Evolutionary conservation across 805 yeast species (phyloP), one percentile per base, ranked within the genome.

Genomic region (Candida krabiensis): DNA sequence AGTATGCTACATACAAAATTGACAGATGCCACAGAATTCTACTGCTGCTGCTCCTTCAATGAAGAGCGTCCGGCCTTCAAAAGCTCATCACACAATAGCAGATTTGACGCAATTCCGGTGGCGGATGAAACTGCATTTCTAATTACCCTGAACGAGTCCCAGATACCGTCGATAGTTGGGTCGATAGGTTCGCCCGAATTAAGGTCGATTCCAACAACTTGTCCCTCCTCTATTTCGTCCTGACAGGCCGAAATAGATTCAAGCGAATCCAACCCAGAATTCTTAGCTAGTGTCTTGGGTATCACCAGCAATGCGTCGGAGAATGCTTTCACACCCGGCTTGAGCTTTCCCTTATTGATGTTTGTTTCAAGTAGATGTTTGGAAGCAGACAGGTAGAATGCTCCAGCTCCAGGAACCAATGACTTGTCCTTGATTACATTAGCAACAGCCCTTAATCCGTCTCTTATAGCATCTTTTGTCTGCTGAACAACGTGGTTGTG

Each of bases 381-480:
- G 37, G 88, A 77, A 42, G 91, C 87, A 38, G 95, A 82, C 56
- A 93, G 71, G 69, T 82, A 95, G 64, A 85, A 93, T 2, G 98
- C 93, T 40, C 99, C 99, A 1, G 93, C 99, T 46, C 99, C 99
- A 5, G 99, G 96, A 31, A 93, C 82, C 28, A 93, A 81, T 28
- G 83, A 67, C 52, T 80, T 77, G 63, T 93, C 99, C 56, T 80
- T 85, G 36, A 93, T 68, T 23, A 90, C 93, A 59, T 93, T 93
- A 30, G 95, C 80, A 13, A 93, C 97, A 1, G 97, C 89, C 51
- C 99, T 80, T 43, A 93, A 73, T 23, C 99, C 99, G 62, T 93
- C 99, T 62, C 99, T 80, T 16, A 95, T 89, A 1, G 99, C 98
- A 60, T 93, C 99, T 61, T 90, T 88, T 23, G 95, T 86, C 69